A percentile compares a stretch with the other conserved stretches of the same genome.
Conservation (phyloP, 1,284 basidiomycete species). For the Neolentinus lepideus region DNA sequence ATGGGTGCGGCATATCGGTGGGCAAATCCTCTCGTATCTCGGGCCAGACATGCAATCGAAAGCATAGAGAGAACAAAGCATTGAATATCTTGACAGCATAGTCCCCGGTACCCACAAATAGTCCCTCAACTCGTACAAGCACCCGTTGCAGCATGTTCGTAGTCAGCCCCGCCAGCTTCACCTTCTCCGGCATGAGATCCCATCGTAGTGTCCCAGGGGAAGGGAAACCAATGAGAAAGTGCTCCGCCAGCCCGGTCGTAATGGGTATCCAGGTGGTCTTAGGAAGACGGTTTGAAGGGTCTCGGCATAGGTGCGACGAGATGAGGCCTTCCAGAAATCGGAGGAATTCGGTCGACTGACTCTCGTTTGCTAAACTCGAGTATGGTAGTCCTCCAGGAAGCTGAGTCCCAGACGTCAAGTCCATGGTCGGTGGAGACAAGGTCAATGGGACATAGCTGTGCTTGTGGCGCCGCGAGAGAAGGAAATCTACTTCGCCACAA, state of each 20-base stretch:
- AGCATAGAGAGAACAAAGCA: conserved; percentile 44
- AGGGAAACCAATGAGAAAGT: conserved; percentile 44
- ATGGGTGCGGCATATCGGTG: conserved; percentile 30
- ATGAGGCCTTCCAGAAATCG: neutral
- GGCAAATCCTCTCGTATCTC: conserved; percentile 30
- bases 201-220: conserved; percentile 37
- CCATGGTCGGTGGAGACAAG: neutral
- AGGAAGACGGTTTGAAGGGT: conserved; percentile 20
- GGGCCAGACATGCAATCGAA: conserved; percentile 50
- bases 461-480: no score
- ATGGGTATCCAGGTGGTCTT: neutral
- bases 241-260: conserved; percentile 19
- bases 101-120: conserved; percentile 38
- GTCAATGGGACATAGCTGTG: neutral
- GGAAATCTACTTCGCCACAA: no score
- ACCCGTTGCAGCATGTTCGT: conserved; percentile 46
- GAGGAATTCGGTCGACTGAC: neutral
- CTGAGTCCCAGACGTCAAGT: neutral
- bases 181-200: conserved; percentile 48
- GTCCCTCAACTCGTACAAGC: conserved; percentile 37
- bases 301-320: conserved; percentile 24
- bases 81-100: conserved; percentile 41
- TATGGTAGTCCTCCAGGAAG: neutral
- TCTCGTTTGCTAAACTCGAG: neutral
- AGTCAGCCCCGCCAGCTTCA: conserved; percentile 43